phyloP scores from a whole-genome alignment of 768 basidiomycete species.

The Kondoa malvinella region DNA sequence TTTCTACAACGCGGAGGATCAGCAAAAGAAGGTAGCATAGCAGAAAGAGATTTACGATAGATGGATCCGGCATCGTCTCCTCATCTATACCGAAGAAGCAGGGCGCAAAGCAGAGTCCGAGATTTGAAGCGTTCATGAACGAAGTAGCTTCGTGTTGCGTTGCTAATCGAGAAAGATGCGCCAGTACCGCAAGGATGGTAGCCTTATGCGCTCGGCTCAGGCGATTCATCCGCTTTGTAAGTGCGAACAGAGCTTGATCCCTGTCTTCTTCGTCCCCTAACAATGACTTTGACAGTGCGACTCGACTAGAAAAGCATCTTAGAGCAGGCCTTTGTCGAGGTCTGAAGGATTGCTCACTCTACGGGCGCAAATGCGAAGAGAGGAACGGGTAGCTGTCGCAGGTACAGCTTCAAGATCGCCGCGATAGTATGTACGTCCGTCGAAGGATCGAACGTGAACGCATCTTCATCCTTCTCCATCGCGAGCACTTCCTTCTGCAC shows the following conservation, averaged over 20 bases:
- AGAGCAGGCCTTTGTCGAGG: not conserved
- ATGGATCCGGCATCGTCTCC: not conserved
- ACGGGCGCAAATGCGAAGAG: conserved; percentile 20
- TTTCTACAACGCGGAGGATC: not conserved
- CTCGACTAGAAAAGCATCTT: not conserved
- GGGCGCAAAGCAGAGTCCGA: conserved; percentile 18
- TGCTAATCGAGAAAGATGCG: conserved; percentile 8
- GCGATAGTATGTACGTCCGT: conserved; percentile 22
- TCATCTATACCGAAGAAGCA: conserved; percentile 11
- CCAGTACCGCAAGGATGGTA: conserved; percentile 22
- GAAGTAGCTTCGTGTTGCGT: conserved; percentile 12
- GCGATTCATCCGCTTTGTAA: conserved; percentile 20
- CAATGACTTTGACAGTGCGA: conserved; percentile 1
- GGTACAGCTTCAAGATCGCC: conserved; percentile 27
- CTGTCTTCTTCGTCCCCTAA: conserved; percentile 9
- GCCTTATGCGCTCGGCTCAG: conserved; percentile 23
- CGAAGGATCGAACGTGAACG: conserved; percentile 21
- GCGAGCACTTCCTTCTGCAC: conserved; percentile 19
- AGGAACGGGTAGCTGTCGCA: conserved; percentile 25
- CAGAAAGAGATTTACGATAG: not conserved
- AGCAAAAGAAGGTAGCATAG: not conserved
- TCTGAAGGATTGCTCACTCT: conserved; percentile 12
- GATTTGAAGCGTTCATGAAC: conserved; percentile 25
- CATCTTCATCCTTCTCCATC: conserved; percentile 25
- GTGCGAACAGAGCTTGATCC: conserved; percentile 4